Base-by-base conservation (phyloP, 2,329 filamentous ascomycete species). In the Colletotrichum sp. region DNA sequence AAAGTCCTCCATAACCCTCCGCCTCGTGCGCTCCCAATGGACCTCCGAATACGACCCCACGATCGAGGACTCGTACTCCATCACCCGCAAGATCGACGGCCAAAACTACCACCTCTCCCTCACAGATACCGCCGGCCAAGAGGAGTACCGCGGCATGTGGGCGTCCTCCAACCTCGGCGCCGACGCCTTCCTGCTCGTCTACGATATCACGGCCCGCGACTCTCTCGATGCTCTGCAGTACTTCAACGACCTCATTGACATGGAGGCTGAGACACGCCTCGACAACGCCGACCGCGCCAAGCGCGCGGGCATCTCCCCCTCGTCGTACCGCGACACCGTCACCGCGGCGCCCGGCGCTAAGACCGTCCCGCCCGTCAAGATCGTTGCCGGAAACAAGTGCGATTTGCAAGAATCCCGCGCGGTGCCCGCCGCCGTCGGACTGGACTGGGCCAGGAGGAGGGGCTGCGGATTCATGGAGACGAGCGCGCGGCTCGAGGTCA, bases 401-500 rank as follows among this genome's bases (percentile, higher is more conserved):
- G 95, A 97, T 84, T 84, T 96, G 76, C 92, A 94, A 81, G 90
- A 93, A 80, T 90, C 88, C 78, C 87, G 95, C 64, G 89, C 92
- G 82, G 92, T 97, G 10, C 86, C 90, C n/a, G 94, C 94, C 8
- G 89, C 92, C 56, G 86, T 90, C 72, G 95, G 95, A 0, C 86
- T 96, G 58, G 94, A 96, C 79, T 97, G 95, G 94, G 94, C 95
- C 66, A 87, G 94, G 76, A 87, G 87, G 75, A 88, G 90, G 70
- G 92, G 92, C 58, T 96, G 94, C 84, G 95, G 94, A 52, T 97
- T 97, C 85, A 97, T 97, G 95, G 95, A 97, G 90, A 97, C 95
- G 77, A 95, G 93, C 80, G 95, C 95, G 6, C 87, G 94, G 70
- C 91, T 96, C 80, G 94, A 95, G 87, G 95, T 97, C 78, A 97